Percentiles rank a stretch among this genome's conserved stretches.
Conservation (phyloP, 768 basidiomycete species). For the Pleurotus tuber-regium region DNA sequence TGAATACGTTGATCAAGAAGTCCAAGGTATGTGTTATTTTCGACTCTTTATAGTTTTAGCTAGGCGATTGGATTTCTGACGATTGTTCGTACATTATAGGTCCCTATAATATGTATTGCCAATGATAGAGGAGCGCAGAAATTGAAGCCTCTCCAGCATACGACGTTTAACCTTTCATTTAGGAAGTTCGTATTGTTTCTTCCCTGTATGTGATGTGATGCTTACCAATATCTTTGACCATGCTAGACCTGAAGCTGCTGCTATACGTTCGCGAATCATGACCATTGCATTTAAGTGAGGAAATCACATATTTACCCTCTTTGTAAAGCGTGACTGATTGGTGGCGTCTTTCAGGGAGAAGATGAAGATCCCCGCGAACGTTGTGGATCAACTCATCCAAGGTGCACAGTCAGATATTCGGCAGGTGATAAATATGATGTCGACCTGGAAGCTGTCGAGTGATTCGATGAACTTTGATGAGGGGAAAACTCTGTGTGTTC, state of each 20-base stretch:
- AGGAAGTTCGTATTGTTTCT: conserved; percentile 50
- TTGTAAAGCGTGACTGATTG: neutral
- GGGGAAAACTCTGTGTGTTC: conserved; percentile 80
- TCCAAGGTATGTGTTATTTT: no score
- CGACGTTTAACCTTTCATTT: conserved; percentile 77
- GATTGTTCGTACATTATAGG: no score
- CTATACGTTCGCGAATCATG: conserved; percentile 84
- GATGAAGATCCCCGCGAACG: conserved; percentile 87
- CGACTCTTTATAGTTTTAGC: no score
- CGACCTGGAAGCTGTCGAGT: conserved; percentile 91
- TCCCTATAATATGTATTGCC: conserved; percentile 97
- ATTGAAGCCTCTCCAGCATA: conserved; percentile 77
- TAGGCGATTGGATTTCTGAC: no score
- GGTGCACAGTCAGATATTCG: conserved; percentile 96
- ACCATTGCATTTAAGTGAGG: conserved; percentile 87
- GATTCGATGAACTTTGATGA: conserved; percentile 87
- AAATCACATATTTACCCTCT: neutral
- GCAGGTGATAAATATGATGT: conserved; percentile 96
- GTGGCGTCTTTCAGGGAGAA: conserved; percentile 65
- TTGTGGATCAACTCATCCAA: conserved; percentile 85
- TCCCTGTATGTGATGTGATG: neutral
- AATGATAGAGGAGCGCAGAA: conserved; percentile 89
- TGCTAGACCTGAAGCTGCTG: conserved; percentile 68
- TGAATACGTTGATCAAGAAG: conserved; percentile 91
- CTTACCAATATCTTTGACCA: conserved; percentile 10